These are phyloP conservation scores for Dothideomycetes sp. DNA, from an alignment of 2,329 filamentous ascomycete genomes.

Conservation along the genomic window DNA sequence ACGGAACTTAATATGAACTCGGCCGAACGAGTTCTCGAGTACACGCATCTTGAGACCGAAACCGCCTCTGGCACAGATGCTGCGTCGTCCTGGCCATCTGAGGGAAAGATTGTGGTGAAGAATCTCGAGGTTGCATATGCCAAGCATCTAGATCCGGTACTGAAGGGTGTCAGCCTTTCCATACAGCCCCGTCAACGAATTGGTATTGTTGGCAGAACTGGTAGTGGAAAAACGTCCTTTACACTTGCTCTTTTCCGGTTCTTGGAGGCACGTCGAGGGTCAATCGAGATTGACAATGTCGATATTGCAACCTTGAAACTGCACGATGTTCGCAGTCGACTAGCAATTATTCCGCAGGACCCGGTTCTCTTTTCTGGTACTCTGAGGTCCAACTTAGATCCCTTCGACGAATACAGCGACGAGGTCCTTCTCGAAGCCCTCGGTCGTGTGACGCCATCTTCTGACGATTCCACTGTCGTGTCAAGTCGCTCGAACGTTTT, in stretches of 20 bases:
- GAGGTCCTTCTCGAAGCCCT: conserved; percentile 25
- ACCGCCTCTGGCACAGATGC: neutral
- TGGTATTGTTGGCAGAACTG: conserved; percentile 71
- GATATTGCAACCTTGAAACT: conserved; percentile 51
- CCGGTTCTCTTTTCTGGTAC: conserved; percentile 55
- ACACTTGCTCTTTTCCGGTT: conserved; percentile 72
- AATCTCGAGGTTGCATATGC: neutral
- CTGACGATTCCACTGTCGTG: conserved; percentile 42
- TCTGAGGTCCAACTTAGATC: conserved; percentile 54
- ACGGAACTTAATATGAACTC: neutral
- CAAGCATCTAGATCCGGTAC: neutral
- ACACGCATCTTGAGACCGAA: neutral
- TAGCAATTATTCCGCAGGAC: conserved; percentile 61
- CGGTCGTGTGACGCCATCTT: conserved; percentile 41
- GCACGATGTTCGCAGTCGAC: conserved; percentile 48
- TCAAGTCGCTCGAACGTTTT: conserved; percentile 43
- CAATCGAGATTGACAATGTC: conserved; percentile 44
- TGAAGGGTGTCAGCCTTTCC: conserved; percentile 55
- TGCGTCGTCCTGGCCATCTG: neutral
- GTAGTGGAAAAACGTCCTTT: conserved; percentile 69
- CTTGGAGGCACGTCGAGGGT: conserved; percentile 42
- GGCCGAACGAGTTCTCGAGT: neutral
- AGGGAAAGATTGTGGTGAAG: neutral
- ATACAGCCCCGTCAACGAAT: conserved; percentile 67
- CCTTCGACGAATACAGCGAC: conserved; percentile 48